phyloP scores from a whole-genome alignment of 495 filamentous ascomycete species.

The Trichodelitschia bisporula region DNA sequence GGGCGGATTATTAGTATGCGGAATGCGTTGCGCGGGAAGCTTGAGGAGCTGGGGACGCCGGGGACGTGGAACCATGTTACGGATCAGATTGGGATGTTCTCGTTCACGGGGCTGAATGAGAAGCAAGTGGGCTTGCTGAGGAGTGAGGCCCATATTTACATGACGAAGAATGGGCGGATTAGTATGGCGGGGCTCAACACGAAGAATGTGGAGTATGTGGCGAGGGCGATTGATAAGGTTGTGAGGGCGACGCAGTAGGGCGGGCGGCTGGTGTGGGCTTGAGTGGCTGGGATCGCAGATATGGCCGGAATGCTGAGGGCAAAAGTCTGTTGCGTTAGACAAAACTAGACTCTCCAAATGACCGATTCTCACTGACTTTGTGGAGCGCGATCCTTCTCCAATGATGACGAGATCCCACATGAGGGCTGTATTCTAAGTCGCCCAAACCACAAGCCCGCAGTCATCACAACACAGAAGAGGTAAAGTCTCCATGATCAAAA shows the following conservation, averaged over 20 bases:
- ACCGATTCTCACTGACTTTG: too few relatives aligned
- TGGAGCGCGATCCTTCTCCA: too few relatives aligned
- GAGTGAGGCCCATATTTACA: slow-evolving; percentile 73
- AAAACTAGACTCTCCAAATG: too few relatives aligned
- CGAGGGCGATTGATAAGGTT: slow-evolving; percentile 64
- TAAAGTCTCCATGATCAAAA: too few relatives aligned
- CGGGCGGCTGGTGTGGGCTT: background rate
- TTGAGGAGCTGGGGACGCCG: slow-evolving; percentile 64
- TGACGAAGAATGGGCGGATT: slow-evolving; percentile 97
- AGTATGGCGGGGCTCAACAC: slow-evolving; percentile 88
- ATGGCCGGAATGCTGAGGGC: too few relatives aligned
- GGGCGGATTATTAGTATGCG: slow-evolving; percentile 86
- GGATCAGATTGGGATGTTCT: slow-evolving; percentile 99
- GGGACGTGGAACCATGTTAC: slow-evolving; percentile 93
- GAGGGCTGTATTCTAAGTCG: too few relatives aligned
- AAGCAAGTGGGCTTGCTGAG: slow-evolving; percentile 60
- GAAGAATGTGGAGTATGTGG: slow-evolving; percentile 77
- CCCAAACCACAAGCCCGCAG: too few relatives aligned
- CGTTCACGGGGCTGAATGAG: slow-evolving; percentile 78
- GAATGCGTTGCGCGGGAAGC: slow-evolving; percentile 39
- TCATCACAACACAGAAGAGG: too few relatives aligned
- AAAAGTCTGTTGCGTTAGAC: too few relatives aligned
- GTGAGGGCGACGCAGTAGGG: slow-evolving; percentile 33
- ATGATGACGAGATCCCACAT: too few relatives aligned
- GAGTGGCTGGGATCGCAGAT: background rate